These are phyloP conservation scores for Aaosphaeria arxii DNA, from an alignment of 2,329 filamentous ascomycete species.

Conservation along the genomic window DNA sequence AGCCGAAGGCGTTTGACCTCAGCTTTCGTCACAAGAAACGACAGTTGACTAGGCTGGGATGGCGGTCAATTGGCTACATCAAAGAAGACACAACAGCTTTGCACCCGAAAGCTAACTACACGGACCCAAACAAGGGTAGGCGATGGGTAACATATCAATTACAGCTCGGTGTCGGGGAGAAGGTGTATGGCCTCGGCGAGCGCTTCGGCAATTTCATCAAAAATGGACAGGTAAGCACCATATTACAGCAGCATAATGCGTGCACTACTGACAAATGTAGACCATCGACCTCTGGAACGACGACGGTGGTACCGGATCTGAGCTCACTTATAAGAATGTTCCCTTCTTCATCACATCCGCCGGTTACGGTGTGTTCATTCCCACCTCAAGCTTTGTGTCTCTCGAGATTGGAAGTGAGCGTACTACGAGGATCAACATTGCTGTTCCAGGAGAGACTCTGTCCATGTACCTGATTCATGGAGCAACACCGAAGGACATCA, in stretches of 20 bases:
- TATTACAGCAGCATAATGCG: background rate
- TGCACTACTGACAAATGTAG: background rate
- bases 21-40: slow-evolving; percentile 7
- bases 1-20: slow-evolving; percentile 8
- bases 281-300: slow-evolving; percentile 11
- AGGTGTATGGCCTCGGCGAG: slow-evolving; percentile 10
- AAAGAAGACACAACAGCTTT: slow-evolving; percentile 9
- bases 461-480: slow-evolving; percentile 11
- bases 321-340: slow-evolving; percentile 11
- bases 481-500: slow-evolving; percentile 6
- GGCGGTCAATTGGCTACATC: slow-evolving; percentile 10
- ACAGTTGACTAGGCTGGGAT: slow-evolving; percentile 7
- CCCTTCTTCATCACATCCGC: slow-evolving; percentile 16
- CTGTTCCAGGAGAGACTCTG: slow-evolving; percentile 9
- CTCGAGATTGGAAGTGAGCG: slow-evolving; percentile 10
- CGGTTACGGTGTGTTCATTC: slow-evolving; percentile 12
- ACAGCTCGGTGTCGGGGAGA: slow-evolving; percentile 10
- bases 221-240: slow-evolving; percentile 7
- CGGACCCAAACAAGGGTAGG: slow-evolving; percentile 10
- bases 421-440: slow-evolving; percentile 10
- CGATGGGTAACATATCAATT: slow-evolving; percentile 11
- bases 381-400: slow-evolving; percentile 3
- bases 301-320: slow-evolving; percentile 11
- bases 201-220: slow-evolving; percentile 9
- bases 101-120: slow-evolving; percentile 12